phyloP scores from a whole-genome alignment of 2,329 filamentous ascomycete genomes.

The Xenosphaeropsis pyriputrescens region DNA sequence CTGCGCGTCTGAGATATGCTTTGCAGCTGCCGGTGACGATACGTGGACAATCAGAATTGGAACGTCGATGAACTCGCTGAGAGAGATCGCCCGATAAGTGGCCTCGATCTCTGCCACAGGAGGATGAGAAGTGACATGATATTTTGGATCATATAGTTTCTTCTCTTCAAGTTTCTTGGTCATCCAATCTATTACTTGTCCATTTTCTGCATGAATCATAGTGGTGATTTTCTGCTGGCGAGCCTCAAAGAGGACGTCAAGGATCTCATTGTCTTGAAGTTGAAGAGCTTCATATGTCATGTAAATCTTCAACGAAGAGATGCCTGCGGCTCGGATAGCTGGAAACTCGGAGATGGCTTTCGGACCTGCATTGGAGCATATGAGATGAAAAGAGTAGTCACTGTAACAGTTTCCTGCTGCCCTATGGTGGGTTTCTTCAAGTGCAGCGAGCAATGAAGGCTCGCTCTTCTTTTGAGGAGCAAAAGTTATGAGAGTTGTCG shows the following conservation, averaged over 20 bases:
- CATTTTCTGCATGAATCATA: slow-evolving; percentile 40
- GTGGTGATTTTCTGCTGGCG: slow-evolving; percentile 31
- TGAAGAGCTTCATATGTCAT: slow-evolving; percentile 27
- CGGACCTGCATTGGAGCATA: slow-evolving; percentile 24
- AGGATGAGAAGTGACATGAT: slow-evolving; percentile 32
- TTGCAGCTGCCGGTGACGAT: slow-evolving; percentile 28
- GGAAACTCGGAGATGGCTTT: slow-evolving; percentile 18
- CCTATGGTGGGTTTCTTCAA: slow-evolving; percentile 25
- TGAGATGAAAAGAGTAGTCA: slow-evolving; percentile 32
- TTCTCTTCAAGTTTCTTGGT: slow-evolving; percentile 33
- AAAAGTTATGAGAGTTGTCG: slow-evolving; percentile 31
- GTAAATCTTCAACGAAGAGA: slow-evolving; percentile 27
- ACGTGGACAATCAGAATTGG: slow-evolving; percentile 40
- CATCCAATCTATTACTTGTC: slow-evolving; percentile 36
- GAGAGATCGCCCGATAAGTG: slow-evolving; percentile 33
- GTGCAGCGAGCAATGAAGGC: slow-evolving; percentile 25
- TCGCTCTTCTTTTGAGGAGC: slow-evolving; percentile 28
- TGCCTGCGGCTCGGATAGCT: slow-evolving; percentile 19
- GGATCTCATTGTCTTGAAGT: slow-evolving; percentile 22
- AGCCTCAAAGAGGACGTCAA: slow-evolving; percentile 26
- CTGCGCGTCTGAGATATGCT: slow-evolving; percentile 31
- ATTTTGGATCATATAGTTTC: slow-evolving; percentile 31
- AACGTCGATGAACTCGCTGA: slow-evolving; percentile 32
- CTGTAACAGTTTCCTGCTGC: slow-evolving; percentile 28
- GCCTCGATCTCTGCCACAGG: slow-evolving; percentile 34